Conservation (phyloP, 768 basidiomycete species). For the Amanita polypyramis region DNA sequence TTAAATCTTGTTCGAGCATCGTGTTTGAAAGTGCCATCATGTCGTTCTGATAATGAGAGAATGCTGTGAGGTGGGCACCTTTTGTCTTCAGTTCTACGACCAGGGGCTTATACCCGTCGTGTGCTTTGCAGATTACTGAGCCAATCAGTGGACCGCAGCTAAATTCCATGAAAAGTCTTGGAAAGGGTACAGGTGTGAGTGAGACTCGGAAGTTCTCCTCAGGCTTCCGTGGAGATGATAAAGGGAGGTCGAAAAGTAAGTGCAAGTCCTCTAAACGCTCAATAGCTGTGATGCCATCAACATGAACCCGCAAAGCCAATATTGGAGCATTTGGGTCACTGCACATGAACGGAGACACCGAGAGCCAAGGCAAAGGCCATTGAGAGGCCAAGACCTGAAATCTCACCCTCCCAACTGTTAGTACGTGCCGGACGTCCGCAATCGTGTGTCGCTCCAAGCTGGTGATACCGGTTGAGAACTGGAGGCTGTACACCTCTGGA, state of each 20-base stretch:
- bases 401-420: slow-evolving; percentile 29
- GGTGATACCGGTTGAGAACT: slow-evolving; percentile 29
- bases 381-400: slow-evolving; percentile 37
- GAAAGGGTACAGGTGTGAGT: slow-evolving; percentile 17
- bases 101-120: slow-evolving; percentile 29
- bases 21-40: slow-evolving; percentile 10
- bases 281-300: slow-evolving; percentile 37
- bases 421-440: slow-evolving; percentile 27
- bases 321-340: slow-evolving; percentile 54
- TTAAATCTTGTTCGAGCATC: slow-evolving; percentile 31
- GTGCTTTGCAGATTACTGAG: slow-evolving; percentile 39
- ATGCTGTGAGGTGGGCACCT: slow-evolving; percentile 33
- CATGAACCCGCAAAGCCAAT: slow-evolving; percentile 32
- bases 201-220: neutral
- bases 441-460: slow-evolving; percentile 34
- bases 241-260: slow-evolving; percentile 22
- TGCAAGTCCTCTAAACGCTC: slow-evolving; percentile 46
- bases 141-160: slow-evolving; percentile 39
- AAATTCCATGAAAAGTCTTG: slow-evolving; percentile 37
- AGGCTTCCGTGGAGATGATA: slow-evolving; percentile 11
- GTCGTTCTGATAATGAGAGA: slow-evolving; percentile 30
- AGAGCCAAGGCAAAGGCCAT: slow-evolving; percentile 54
- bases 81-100: slow-evolving; percentile 48
- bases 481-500: slow-evolving; percentile 38
- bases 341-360: slow-evolving; percentile 34